These are phyloP conservation scores for Lycium ferocissimum DNA, from an alignment of 257 asterid species.

Conservation along the genomic window DNA sequence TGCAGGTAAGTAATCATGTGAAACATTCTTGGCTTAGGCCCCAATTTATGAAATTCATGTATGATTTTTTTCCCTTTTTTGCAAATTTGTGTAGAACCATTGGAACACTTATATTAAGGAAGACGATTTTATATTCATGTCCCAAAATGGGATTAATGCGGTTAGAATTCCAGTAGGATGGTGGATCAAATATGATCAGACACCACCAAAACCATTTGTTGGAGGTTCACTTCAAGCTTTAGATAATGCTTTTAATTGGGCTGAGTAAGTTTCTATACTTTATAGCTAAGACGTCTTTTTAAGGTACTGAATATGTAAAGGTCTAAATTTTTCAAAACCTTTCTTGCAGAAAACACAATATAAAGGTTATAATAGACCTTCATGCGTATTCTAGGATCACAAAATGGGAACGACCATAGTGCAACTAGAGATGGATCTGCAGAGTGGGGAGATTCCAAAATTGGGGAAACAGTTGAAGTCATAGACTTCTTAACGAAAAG, in stretches of 20 bases:
- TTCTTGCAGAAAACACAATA: constrained; percentile 45
- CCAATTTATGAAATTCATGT: no score
- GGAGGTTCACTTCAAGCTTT: constrained; percentile 55
- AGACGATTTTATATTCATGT: constrained; percentile 54
- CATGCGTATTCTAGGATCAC: constrained; percentile 62
- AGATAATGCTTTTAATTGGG: constrained; percentile 55
- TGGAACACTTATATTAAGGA: constrained; percentile 54
- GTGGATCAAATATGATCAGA: constrained; percentile 54
- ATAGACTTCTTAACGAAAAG: constrained; percentile 55
- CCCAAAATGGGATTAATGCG: constrained; percentile 48
- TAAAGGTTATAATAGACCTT: constrained; percentile 58
- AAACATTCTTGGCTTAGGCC: no score
- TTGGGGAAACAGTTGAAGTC: constrained; percentile 50
- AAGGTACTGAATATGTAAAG: no score
- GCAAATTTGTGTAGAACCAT: neutral
- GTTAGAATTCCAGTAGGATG: constrained; percentile 60
- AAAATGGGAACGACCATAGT: constrained; percentile 51
- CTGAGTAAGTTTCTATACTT: constrained; percentile 41
- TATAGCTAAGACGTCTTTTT: neutral
- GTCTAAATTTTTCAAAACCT: neutral
- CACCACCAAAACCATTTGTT: constrained; percentile 54
- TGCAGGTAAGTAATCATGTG: no score
- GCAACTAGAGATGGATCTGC: constrained; percentile 55
- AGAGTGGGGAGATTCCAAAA: constrained; percentile 54
- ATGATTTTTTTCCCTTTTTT: no score